Percentiles rank a stretch among this genome's conserved stretches.
Evolutionary conservation across 306 rosid genomes (phyloP).

Genomic region (Betula pendula): DNA sequence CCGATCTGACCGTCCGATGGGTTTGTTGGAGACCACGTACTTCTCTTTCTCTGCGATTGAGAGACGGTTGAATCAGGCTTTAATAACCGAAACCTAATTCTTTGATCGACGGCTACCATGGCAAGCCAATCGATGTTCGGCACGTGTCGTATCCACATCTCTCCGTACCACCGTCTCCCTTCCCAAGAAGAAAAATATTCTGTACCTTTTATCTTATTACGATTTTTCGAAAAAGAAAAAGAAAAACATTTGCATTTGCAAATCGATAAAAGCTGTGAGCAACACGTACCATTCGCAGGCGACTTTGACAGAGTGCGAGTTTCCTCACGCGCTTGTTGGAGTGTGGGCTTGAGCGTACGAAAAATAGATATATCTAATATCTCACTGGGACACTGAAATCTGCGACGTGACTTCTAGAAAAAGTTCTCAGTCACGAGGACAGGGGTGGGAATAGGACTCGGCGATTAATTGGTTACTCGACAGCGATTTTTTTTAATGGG

Average conservation of each 20-base stretch:
- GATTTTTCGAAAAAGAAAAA: too few relatives aligned
- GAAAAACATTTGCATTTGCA: neutral
- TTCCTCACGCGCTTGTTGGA: neutral
- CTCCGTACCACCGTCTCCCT: conserved; percentile 3
- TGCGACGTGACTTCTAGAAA: conserved; percentile 6
- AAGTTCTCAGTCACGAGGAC: conserved; percentile 8
- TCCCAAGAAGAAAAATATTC: neutral
- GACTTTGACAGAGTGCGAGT: neutral
- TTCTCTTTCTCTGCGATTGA: neutral
- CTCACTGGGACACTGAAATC: conserved; percentile 5
- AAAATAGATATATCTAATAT: neutral
- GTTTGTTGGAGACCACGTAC: neutral
- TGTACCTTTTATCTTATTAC: neutral
- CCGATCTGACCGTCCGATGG: conserved; percentile 3
- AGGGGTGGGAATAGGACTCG: neutral
- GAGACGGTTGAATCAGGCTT: conserved; percentile 2
- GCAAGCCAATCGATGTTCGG: neutral
- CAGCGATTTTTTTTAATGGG: neutral
- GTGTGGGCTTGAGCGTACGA: neutral
- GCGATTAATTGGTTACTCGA: conserved; percentile 19
- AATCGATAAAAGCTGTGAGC: too few relatives aligned
- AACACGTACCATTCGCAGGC: neutral
- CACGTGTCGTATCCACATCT: conserved; percentile 3
- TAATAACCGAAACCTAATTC: conserved; percentile 12
- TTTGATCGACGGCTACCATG: neutral